Conservation (phyloP, 1,284 basidiomycete genomes). For the Ganoderma boninense region DNA sequence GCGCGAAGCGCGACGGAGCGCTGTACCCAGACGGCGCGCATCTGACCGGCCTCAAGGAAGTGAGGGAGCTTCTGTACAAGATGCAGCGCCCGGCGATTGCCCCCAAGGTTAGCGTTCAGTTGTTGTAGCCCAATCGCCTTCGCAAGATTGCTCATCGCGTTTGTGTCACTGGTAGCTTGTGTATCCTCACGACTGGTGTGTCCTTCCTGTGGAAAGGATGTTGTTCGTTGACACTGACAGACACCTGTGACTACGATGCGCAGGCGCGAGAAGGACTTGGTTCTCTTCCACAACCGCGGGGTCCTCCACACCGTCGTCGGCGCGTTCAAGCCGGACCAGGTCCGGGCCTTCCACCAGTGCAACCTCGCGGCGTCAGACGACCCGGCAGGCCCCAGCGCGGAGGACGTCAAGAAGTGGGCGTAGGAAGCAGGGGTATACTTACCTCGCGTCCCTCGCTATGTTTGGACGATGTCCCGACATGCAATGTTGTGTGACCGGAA, state of each 20-base stretch:
- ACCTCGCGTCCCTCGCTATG: neutral
- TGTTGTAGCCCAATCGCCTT: neutral
- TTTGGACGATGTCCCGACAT: neutral
- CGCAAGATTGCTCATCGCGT: neutral
- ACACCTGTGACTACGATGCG: neutral
- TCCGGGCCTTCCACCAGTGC: constrained; percentile 85
- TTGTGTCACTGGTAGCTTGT: constrained; percentile 49
- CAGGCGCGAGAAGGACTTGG: constrained; percentile 67
- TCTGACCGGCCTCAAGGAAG: constrained; percentile 73
- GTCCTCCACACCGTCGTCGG: constrained; percentile 83
- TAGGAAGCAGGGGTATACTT: constrained; percentile 4
- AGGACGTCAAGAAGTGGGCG: constrained; percentile 71
- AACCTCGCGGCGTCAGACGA: constrained; percentile 82
- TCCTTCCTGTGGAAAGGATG: neutral
- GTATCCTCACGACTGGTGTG: constrained; percentile 71
- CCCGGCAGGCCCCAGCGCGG: constrained; percentile 67
- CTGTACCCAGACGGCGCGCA: constrained; percentile 81
- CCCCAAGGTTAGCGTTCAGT: constrained; percentile 57
- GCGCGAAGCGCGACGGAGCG: constrained; percentile 57
- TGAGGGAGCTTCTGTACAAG: constrained; percentile 77
- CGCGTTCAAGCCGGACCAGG: constrained; percentile 72
- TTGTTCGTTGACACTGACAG: neutral
- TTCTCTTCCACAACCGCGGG: constrained; percentile 81
- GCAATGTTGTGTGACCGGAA: neutral
- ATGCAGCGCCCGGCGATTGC: constrained; percentile 87